Evolutionary conservation across 768 basidiomycete species (phyloP), one percentile per base, ranked within the genome.

Genomic region (Agrocybe pediades): DNA sequence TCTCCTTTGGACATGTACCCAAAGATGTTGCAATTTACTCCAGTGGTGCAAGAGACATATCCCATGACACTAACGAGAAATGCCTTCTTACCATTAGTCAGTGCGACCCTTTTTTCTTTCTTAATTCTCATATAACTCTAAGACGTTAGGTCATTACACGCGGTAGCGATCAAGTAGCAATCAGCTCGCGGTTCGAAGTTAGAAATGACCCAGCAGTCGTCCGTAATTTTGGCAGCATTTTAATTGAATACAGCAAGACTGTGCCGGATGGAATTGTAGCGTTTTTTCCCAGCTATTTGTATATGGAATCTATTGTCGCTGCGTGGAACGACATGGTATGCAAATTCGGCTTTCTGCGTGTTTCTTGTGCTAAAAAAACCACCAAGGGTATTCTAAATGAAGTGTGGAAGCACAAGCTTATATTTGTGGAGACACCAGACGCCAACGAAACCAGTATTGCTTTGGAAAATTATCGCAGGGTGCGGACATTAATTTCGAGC

Each of bases 301-400:
- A 99, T 71, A 99, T 99, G 97, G 97, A 99, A 71, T 95, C 92
- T 20, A 99, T 99, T 54, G 97, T 98, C 9, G 94, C 95, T 2
- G 97, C 97, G n/a, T 99, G 97, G 97, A 98, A 98, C 66, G 97
- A 99, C 70, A 99, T 99, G 97, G 97, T 95, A 68, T 23, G 20
- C 42, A 49, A 16, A 7, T 19, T 17, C 15, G 21, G 20, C 33
- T 13, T 43, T 40, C 19, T 36, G n/a, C 19, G 17, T 19, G 24
- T 41, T 13, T 45, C 25, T 30, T 24, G 29, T 19, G 30, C 1
- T 24, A 48, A 41, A 23, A 41, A 19, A 30, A 41, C 11, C 41
- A 29, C 54, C 24, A 64, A 99, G 97, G 96, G 96, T 36, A 98
- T 99, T 60, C 76, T 99, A 57, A 98, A 95, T 65, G 95, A 99